Evolutionary conservation across 345 rosid species (phyloP), one percentile per base, ranked within the genome.

Genomic region (Ceriops zippeliana): DNA sequence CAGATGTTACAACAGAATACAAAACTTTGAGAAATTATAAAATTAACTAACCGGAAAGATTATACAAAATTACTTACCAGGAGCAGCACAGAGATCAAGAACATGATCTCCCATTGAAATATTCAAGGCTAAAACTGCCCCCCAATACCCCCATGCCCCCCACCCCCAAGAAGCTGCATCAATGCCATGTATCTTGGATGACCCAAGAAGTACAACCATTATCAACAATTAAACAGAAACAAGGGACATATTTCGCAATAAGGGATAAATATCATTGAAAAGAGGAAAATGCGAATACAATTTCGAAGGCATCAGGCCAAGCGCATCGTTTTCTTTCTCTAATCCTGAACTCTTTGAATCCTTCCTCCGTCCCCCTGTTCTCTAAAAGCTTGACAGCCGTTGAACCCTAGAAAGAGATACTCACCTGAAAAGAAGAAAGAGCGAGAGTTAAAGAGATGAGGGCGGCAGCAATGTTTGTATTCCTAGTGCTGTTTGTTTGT

Each of bases 1-100:
- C 49, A 42, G 49, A 3, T 13, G 49, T 42, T 10, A 56, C 17
- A 42, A 42, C 49, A 13, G 49, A 42, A 11, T 42, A 10, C 47
- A 11, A 42, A 42, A 42, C 1, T 11, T 2, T 11, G 47, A 42
- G 16, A 42, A 42, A 42, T 42, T 11, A 11, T 42, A 2, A 42
- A 42, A 42, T 11, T 11, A 58, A 58, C 5, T 24, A 17, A 51
- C 32, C 10, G 24, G 34, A 53, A 24, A 49, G 58, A 26, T 1
- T 30, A 11, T 9, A 19, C 51, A 52, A 59, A 42, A 27, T 5
- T 6, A 37, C 70, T 76, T 65, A 90, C 99, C 99, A 62, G 97
- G 96, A 58, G 99, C 96, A 70, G 92, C 84, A 63, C 97, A 95
- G 21, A 91, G 89, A 81, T 95, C 97, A 67, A 91, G 91, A 66